A percentile compares a stretch with the other conserved stretches of the same genome.
Evolutionary conservation across 305 asterid genomes (phyloP).

Genomic region (Fraxinus albicans): DNA sequence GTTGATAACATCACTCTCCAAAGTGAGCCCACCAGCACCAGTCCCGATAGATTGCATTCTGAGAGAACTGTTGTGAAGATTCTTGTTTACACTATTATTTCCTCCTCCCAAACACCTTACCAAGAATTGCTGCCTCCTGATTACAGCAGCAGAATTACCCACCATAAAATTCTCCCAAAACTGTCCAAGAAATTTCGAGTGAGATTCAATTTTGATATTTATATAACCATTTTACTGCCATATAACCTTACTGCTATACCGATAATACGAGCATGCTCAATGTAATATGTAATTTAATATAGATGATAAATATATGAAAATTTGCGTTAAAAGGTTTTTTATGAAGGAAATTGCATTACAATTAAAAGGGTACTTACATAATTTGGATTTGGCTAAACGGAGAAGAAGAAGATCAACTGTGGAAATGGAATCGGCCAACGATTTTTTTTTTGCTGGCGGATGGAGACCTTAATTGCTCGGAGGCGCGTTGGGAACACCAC

Average conservation of each 20-base stretch:
- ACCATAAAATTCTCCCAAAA: slow-evolving; percentile 41
- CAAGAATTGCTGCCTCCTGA: slow-evolving; percentile 70
- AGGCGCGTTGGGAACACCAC: too few relatives aligned
- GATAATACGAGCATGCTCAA: neutral
- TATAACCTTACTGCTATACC: neutral
- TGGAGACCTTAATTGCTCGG: neutral
- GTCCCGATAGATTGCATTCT: slow-evolving; percentile 64
- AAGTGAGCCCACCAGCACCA: slow-evolving; percentile 40
- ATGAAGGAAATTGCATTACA: neutral
- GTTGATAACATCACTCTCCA: slow-evolving; percentile 66
- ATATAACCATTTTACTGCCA: neutral
- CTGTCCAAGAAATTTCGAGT: slow-evolving; percentile 15
- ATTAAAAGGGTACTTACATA: neutral
- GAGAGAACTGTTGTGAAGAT: slow-evolving; percentile 23
- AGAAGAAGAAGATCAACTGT: slow-evolving; percentile 14
- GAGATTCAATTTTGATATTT: neutral
- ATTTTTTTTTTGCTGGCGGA: neutral
- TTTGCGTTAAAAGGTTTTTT: neutral
- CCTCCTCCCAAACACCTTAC: slow-evolving; percentile 67
- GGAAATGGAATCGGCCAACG: neutral
- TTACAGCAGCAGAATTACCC: slow-evolving; percentile 45
- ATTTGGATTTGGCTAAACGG: slow-evolving; percentile 4
- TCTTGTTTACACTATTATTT: slow-evolving; percentile 26
- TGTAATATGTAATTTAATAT: neutral
- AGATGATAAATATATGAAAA: neutral